These are phyloP conservation scores for Claviceps spartinae DNA, from an alignment of 2,329 filamentous ascomycete species.

Conservation along the genomic window DNA sequence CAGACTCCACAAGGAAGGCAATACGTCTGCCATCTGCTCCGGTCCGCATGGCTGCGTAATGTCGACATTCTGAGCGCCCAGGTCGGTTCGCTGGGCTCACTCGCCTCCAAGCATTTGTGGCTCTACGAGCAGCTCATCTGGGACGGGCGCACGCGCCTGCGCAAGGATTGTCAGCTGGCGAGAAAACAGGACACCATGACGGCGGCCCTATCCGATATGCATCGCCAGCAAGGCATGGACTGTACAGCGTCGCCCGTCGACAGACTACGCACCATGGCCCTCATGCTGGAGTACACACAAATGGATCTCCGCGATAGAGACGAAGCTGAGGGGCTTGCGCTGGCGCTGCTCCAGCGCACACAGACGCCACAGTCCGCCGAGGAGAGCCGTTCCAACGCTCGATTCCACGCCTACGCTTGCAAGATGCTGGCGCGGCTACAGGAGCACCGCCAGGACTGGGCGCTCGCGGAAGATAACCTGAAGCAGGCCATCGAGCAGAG, in stretches of 20 bases:
- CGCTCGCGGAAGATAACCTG: slow-evolving; percentile 20
- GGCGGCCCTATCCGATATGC: slow-evolving; percentile 16
- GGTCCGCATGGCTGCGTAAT: slow-evolving; percentile 24
- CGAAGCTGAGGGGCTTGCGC: slow-evolving; percentile 19
- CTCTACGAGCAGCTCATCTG: slow-evolving; percentile 26
- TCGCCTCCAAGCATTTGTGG: slow-evolving; percentile 19
- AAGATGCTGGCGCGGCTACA: slow-evolving; percentile 25
- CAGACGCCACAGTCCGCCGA: slow-evolving; percentile 11
- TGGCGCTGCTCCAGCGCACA: slow-evolving; percentile 16
- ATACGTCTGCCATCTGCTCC: slow-evolving; percentile 19
- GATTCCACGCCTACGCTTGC: slow-evolving; percentile 25
- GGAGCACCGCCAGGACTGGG: slow-evolving; percentile 19
- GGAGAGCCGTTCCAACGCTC: slow-evolving; percentile 15
- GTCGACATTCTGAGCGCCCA: slow-evolving; percentile 19
- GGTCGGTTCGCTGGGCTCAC: slow-evolving; percentile 18
- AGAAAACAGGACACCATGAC: slow-evolving; percentile 17
- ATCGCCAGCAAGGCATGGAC: slow-evolving; percentile 1
- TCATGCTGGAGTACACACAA: slow-evolving; percentile 24
- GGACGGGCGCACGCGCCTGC: slow-evolving; percentile 23
- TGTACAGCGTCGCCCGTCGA: slow-evolving; percentile 11
- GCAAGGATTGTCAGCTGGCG: slow-evolving; percentile 18
- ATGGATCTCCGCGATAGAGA: slow-evolving; percentile 22
- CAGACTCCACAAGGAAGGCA: slow-evolving; percentile 17
- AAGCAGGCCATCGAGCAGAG: slow-evolving; percentile 19
- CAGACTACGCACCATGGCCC: slow-evolving; percentile 18